These are phyloP conservation scores for Nematocida parisii DNA, from an alignment of 371 early-diverging fungal genomes.

Conservation along the genomic window DNA sequence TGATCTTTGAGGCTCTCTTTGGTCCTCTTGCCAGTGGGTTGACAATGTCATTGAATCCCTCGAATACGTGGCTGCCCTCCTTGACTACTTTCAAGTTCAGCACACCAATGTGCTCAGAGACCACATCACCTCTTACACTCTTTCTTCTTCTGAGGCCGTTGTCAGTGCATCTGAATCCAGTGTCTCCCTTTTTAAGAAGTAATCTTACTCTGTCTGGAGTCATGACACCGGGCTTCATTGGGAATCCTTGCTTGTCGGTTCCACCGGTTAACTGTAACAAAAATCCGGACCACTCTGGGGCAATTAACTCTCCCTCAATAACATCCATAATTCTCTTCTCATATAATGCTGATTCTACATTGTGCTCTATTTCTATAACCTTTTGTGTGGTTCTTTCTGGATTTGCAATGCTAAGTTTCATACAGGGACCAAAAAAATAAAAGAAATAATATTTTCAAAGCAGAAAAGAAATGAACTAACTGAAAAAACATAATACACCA, in stretches of 20 bases:
- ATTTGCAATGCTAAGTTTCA: slow-evolving; percentile 91
- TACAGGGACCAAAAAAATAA: slow-evolving; percentile 56
- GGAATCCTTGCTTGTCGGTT: slow-evolving; percentile 95
- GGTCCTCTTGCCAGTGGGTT: slow-evolving; percentile 90
- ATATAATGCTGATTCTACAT: slow-evolving; percentile 85
- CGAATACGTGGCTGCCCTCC: slow-evolving; percentile 87
- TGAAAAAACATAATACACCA: not conserved
- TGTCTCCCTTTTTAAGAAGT: slow-evolving; percentile 88
- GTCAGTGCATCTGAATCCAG: slow-evolving; percentile 94
- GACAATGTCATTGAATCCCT: slow-evolving; percentile 86
- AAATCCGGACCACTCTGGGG: slow-evolving; percentile 96
- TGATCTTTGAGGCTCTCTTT: slow-evolving; percentile 93
- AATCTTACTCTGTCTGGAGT: slow-evolving; percentile 85
- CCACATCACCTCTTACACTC: slow-evolving; percentile 96
- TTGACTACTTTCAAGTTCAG: slow-evolving; percentile 86
- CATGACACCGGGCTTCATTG: slow-evolving; percentile 82
- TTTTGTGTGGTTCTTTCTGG: slow-evolving; percentile 97
- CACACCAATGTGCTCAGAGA: slow-evolving; percentile 85
- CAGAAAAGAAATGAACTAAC: not conserved
- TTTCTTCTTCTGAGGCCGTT: slow-evolving; percentile 96
- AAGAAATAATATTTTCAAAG: slow-evolving; percentile 46
- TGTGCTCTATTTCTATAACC: slow-evolving; percentile 90
- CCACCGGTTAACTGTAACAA: slow-evolving; percentile 96
- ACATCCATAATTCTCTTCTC: slow-evolving; percentile 93
- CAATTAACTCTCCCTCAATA: slow-evolving; percentile 86